Percentiles rank a stretch among this genome's conserved stretches.
These are phyloP conservation scores for Colletotrichum liriopes DNA, from an alignment of 2,329 filamentous ascomycete species.

Conservation along the genomic window DNA sequence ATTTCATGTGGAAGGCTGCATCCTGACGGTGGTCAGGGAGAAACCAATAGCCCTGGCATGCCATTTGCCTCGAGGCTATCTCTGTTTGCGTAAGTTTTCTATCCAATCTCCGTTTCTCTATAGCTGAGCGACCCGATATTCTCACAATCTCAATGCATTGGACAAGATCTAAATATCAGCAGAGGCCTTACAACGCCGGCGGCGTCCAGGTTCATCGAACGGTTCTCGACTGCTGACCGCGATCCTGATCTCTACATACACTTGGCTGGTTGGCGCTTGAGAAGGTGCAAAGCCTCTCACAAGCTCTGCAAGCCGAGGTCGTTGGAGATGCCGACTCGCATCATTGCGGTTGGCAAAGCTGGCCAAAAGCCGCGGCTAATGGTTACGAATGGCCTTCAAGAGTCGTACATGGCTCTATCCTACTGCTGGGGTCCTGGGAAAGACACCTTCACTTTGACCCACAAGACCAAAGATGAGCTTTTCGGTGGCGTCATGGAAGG, in stretches of 20 bases:
- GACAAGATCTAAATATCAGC: neutral
- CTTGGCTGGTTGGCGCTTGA: constrained; percentile 9
- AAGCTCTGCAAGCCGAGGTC: constrained; percentile 14
- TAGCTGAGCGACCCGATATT: too few relatives aligned
- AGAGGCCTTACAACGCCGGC: neutral
- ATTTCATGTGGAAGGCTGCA: constrained; percentile 6
- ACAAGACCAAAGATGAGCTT: constrained; percentile 7
- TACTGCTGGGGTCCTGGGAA: constrained; percentile 28
- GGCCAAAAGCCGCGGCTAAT: neutral
- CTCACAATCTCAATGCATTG: neutral
- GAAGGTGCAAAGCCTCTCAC: constrained; percentile 9
- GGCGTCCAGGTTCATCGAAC: constrained; percentile 3
- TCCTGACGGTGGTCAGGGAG: constrained; percentile 8
- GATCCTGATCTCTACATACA: constrained; percentile 4
- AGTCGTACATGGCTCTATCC: constrained; percentile 22
- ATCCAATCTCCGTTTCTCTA: neutral
- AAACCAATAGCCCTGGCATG: constrained; percentile 5
- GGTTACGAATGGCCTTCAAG: neutral
- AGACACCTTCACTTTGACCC: constrained; percentile 8
- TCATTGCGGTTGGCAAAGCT: constrained; percentile 5
- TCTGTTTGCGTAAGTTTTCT: neutral
- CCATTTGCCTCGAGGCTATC: constrained; percentile 8
- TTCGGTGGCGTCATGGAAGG: neutral
- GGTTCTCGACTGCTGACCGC: constrained; percentile 2
- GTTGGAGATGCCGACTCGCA: constrained; percentile 17